Conservation (phyloP, 164 flowering plant species). For the Stephania japonica region DNA sequence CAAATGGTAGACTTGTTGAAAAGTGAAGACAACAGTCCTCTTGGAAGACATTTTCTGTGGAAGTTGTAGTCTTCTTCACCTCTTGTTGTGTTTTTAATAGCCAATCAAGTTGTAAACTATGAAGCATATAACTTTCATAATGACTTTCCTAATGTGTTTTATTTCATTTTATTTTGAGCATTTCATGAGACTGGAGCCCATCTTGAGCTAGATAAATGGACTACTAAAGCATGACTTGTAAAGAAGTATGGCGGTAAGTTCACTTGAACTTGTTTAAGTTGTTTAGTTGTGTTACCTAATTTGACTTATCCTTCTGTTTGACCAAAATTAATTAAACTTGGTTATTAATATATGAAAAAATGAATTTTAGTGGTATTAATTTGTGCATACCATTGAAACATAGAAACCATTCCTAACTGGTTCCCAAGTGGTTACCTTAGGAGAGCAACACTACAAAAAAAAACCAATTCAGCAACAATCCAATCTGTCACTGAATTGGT, state of each 20-base stretch:
- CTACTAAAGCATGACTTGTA: too few species aligned
- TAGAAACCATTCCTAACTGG: background rate
- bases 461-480: too few species aligned
- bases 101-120: background rate
- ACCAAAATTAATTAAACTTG: too few species aligned
- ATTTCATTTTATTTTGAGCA: too few species aligned
- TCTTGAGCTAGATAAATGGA: background rate
- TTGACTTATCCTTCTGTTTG: background rate
- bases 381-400: background rate
- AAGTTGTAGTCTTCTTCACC: background rate
- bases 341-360: background rate
- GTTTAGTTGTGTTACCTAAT: background rate
- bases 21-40: background rate
- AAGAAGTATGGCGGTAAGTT: too few species aligned
- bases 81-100: background rate
- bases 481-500: too few species aligned
- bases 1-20: too few species aligned
- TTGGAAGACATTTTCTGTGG: background rate
- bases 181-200: background rate
- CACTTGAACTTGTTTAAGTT: background rate
- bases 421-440: background rate
- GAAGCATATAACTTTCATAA: background rate
- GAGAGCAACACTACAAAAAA: too few species aligned
- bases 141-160: background rate
- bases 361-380: background rate